These are phyloP conservation scores for Mycena leptocephala DNA, from an alignment of 768 basidiomycete species.

Conservation along the genomic window DNA sequence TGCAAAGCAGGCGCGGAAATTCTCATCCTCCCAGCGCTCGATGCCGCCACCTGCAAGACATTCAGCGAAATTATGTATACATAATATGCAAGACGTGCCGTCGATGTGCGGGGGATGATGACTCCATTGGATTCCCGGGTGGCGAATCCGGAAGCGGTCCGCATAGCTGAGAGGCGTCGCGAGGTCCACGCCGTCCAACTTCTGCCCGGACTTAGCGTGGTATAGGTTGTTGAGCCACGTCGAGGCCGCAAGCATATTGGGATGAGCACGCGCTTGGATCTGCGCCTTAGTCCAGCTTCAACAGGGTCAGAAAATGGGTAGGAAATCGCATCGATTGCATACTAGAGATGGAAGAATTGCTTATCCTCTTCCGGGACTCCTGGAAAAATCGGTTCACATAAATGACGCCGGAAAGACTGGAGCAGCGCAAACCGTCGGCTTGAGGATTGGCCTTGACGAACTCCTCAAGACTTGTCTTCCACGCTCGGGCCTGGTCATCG, in stretches of 20 bases:
- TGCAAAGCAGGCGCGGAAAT: slow-evolving; percentile 63
- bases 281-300: slow-evolving; percentile 56
- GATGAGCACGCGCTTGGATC: slow-evolving; percentile 70
- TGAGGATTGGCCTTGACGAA: slow-evolving; percentile 67
- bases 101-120: slow-evolving; percentile 50
- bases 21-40: slow-evolving; percentile 74
- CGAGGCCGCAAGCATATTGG: slow-evolving; percentile 64
- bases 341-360: slow-evolving; percentile 77
- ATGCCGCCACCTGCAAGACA: slow-evolving; percentile 67
- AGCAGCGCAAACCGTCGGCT: slow-evolving; percentile 53
- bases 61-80: slow-evolving; percentile 27
- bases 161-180: slow-evolving; percentile 71
- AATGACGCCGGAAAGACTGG: neutral
- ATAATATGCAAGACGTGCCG: slow-evolving; percentile 24
- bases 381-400: slow-evolving; percentile 31
- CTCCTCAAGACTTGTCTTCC: slow-evolving; percentile 66
- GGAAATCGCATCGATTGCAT: slow-evolving; percentile 29
- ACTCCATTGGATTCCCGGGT: slow-evolving; percentile 67
- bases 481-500: slow-evolving; percentile 59
- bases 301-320: neutral
- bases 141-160: slow-evolving; percentile 76
- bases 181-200: slow-evolving; percentile 64
- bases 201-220: slow-evolving; percentile 50
- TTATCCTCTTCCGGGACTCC: slow-evolving; percentile 66
- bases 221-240: slow-evolving; percentile 69